phyloP scores from a whole-genome alignment of 768 basidiomycete genomes.

The Collybiopsis confluens region DNA sequence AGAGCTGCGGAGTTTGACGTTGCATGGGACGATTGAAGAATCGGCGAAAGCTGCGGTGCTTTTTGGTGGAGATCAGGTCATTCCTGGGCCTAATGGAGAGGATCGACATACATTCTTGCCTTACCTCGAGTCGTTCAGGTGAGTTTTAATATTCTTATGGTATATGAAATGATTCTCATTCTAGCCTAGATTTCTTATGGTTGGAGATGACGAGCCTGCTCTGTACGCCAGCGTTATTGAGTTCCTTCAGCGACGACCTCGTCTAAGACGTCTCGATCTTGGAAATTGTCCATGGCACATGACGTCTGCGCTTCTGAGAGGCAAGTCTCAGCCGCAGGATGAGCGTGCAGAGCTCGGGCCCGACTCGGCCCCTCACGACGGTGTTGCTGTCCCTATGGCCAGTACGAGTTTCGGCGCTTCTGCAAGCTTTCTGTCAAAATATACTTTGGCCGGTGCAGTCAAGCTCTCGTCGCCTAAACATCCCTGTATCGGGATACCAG shows the following conservation, averaged over 20 bases:
- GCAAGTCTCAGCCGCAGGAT: neutral
- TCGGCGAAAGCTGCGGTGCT: slow-evolving; percentile 53
- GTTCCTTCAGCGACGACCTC: slow-evolving; percentile 46
- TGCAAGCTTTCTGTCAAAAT: neutral
- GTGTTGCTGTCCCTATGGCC: neutral
- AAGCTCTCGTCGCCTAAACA: neutral
- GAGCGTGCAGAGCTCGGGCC: neutral
- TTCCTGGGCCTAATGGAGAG: slow-evolving; percentile 26
- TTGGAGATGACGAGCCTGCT: slow-evolving; percentile 51
- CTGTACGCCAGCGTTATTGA: slow-evolving; percentile 53
- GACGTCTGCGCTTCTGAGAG: slow-evolving; percentile 12
- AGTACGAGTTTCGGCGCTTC: slow-evolving; percentile 6
- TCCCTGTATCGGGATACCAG: slow-evolving; percentile 23
- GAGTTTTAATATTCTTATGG: neutral
- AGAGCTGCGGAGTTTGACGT: slow-evolving; percentile 50
- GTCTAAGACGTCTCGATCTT: slow-evolving; percentile 53
- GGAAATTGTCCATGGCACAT: slow-evolving; percentile 67
- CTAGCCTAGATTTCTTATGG: slow-evolving; percentile 40
- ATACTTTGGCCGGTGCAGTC: neutral
- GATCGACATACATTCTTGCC: slow-evolving; percentile 58
- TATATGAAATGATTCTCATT: neutral
- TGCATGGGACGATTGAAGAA: slow-evolving; percentile 65
- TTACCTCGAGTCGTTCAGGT: slow-evolving; percentile 54
- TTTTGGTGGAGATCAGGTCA: slow-evolving; percentile 58
- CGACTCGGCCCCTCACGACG: neutral